Base-by-base conservation (phyloP, 2,329 filamentous ascomycete species). In the Cladosporium colombiae region DNA sequence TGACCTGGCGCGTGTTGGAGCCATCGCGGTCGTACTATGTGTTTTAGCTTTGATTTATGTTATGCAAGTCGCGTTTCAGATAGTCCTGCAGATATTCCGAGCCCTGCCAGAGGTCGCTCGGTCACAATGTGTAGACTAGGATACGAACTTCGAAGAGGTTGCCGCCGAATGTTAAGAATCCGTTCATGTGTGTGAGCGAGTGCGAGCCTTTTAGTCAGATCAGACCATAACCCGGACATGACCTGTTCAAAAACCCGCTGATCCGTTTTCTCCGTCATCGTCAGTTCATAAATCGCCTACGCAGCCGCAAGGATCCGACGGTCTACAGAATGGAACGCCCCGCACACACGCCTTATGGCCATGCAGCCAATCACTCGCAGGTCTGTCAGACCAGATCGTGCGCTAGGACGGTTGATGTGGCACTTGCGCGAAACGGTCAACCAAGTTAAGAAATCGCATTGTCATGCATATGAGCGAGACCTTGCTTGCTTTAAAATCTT, bases 31-130 rank as follows among this genome's bases (percentile, higher is more conserved):
- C 25, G 4, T 7, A 6, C 55, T 44, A n/a, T 63, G 25, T 52
- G 40, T 63, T 31, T 27, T 49, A 21, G n/a, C 46, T 21, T 33
- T 27, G n/a, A 16, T 18, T 25, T 59, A 14, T 62, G 18, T 62
- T 59, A 57, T 46, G 56, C 59, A 50, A 37, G 59, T 40, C 44
- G 59, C 46, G 46, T 25, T 7, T 37, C 10, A 27, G 46, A 16
- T 62, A 35, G 5, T 33, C 21, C 31, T 40, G 61, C 29, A 33
- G 5, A 27, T 52, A 23, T 31, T 63, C 50, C 29, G 61, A 56
- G 61, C 61, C 61, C 61, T 63, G 21, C 61, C 61, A 63, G 61
- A 63, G 61, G 61, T 63, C 50, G 61, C 61, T 33, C 61, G 31
- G 25, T 31, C n/a, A 18, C 50, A 46, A 31, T 27, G n/a, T 21